Conservation (phyloP, 179 eudicot species). For the Spinacia oleracea region DNA sequence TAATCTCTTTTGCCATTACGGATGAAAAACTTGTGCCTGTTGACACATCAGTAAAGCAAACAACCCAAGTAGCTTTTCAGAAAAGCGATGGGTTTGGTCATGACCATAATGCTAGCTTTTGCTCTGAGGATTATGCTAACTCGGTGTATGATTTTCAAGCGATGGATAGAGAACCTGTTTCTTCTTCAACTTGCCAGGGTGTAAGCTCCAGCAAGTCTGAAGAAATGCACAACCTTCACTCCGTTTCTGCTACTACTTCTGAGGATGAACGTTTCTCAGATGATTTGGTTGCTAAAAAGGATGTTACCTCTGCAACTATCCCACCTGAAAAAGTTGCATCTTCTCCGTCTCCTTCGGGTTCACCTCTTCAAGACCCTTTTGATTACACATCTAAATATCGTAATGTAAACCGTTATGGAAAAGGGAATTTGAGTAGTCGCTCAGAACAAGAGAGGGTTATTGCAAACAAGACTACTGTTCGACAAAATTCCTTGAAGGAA, state of each 20-base stretch:
- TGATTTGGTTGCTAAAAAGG: constrained; percentile 31
- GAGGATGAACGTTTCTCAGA: constrained; percentile 53
- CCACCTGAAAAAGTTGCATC: constrained; percentile 33
- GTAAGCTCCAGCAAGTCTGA: constrained; percentile 47
- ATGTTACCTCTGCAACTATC: constrained; percentile 34
- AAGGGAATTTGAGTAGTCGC: constrained; percentile 63
- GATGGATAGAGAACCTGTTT: constrained; percentile 51
- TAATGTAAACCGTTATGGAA: constrained; percentile 49
- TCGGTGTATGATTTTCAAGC: constrained; percentile 72
- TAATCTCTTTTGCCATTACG: constrained; percentile 45
- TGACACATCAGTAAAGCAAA: constrained; percentile 31
- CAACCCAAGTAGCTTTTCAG: constrained; percentile 27
- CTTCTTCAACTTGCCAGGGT: constrained; percentile 40
- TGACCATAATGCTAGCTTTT: constrained; percentile 45
- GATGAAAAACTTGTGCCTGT: constrained; percentile 60
- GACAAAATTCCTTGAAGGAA: constrained; percentile 62
- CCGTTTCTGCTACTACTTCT: constrained; percentile 56
- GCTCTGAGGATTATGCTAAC: constrained; percentile 77
- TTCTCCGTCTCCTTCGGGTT: constrained; percentile 57
- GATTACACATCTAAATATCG: constrained; percentile 56
- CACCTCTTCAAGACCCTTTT: constrained; percentile 72
- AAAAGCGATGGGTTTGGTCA: constrained; percentile 28
- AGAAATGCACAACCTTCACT: constrained; percentile 46
- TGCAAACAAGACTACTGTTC: constrained; percentile 33
- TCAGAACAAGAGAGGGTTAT: constrained; percentile 49